These are phyloP conservation scores for Magnaporthiopsis incrustans DNA, from an alignment of 2,329 filamentous ascomycete genomes.

Conservation along the genomic window DNA sequence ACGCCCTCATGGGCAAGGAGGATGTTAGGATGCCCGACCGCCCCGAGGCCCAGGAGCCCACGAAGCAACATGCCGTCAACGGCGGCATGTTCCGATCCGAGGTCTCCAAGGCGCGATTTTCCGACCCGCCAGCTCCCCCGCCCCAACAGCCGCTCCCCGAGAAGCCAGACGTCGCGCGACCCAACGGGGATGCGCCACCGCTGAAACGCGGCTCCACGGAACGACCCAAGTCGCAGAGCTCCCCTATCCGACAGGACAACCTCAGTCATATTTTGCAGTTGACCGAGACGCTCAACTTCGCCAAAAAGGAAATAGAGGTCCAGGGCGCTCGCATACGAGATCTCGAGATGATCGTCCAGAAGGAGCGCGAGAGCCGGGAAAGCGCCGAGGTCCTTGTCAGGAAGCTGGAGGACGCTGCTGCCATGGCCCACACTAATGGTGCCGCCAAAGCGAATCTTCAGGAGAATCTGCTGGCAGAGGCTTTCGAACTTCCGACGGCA, in stretches of 20 bases:
- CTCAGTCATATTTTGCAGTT: conserved; percentile 72
- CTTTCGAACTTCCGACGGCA: conserved; percentile 33
- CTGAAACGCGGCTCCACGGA: conserved; percentile 72
- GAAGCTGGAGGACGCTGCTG: conserved; percentile 53
- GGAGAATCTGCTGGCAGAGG: conserved; percentile 34
- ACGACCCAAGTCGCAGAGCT: conserved; percentile 53
- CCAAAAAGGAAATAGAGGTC: conserved; percentile 80
- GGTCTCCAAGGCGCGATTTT: conserved; percentile 68
- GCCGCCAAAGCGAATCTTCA: conserved; percentile 24
- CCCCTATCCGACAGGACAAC: conserved; percentile 51
- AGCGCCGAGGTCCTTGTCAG: conserved; percentile 76
- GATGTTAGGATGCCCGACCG: conserved; percentile 51
- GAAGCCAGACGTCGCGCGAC: conserved; percentile 66
- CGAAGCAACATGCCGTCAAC: conserved; percentile 42
- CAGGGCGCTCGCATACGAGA: conserved; percentile 73
- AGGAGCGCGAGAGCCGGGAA: conserved; percentile 75
- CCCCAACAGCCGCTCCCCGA: conserved; percentile 90
- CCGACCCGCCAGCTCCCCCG: conserved; percentile 85
- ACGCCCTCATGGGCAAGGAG: conserved; percentile 67
- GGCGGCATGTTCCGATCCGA: conserved; percentile 57
- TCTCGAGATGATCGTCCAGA: conserved; percentile 67
- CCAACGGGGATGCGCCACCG: conserved; percentile 43
- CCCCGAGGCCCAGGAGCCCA: conserved; percentile 36
- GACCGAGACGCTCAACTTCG: conserved; percentile 73
- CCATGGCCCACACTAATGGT: conserved; percentile 31